Evolutionary conservation across 257 asterid species (phyloP).

Genomic region (Fraxinus cuspidata): DNA sequence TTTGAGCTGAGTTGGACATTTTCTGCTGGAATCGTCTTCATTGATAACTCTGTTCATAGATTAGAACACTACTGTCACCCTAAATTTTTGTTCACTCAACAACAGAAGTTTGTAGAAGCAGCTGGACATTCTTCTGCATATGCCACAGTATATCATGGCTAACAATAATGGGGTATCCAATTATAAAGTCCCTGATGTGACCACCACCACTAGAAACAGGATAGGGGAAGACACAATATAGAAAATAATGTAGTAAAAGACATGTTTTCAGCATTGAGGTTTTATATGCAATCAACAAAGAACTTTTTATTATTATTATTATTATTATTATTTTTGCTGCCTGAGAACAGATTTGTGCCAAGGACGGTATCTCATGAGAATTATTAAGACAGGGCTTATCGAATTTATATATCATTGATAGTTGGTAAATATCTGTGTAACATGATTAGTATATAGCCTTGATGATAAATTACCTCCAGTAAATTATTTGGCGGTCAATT

Average conservation of each 20-base stretch:
- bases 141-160: not conserved
- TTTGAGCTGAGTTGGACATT: slow-evolving; percentile 10
- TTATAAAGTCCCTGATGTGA: not conserved
- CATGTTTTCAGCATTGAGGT: not conserved
- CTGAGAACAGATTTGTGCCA: not conserved
- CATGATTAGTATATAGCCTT: too few species aligned
- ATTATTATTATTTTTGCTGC: not conserved
- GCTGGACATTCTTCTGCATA: too few species aligned
- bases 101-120: too few species aligned
- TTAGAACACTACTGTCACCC: not conserved
- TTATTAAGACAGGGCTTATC: not conserved
- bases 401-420: not conserved
- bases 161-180: not conserved
- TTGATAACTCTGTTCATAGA: not conserved
- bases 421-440: not conserved
- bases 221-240: too few species aligned
- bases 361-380: not conserved
- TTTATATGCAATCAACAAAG: not conserved
- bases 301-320: too few species aligned
- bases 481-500: not conserved
- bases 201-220: not conserved
- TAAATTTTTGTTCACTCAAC: not conserved
- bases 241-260: too few species aligned
- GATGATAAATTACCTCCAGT: not conserved
- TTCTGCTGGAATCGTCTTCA: slow-evolving; percentile 12